phyloP scores from a whole-genome alignment of 495 filamentous ascomycete genomes.

The Xeromyces bisporus region DNA sequence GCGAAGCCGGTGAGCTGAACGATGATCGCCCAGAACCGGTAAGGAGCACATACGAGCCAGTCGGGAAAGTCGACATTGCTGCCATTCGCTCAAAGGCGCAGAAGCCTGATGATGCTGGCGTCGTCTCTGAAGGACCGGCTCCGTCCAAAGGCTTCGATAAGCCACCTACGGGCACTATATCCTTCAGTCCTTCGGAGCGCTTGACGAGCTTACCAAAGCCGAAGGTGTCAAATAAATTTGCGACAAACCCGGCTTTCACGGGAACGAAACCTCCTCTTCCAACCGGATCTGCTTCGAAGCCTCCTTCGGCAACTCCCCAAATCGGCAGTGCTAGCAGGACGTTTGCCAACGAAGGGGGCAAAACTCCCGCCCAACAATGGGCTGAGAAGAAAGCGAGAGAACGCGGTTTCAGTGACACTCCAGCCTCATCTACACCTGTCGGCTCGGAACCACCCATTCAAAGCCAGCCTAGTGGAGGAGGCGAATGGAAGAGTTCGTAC shows the following conservation, averaged over 20 bases:
- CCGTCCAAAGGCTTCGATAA: conserved; percentile 22
- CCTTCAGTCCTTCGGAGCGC: conserved; percentile 55
- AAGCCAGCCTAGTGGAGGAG: conserved; percentile 50
- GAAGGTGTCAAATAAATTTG: conserved; percentile 80
- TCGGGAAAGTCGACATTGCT: conserved; percentile 89
- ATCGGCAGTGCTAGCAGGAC: conserved; percentile 73
- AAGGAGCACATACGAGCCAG: conserved; percentile 82
- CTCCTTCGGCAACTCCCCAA: conserved; percentile 34
- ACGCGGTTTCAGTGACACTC: conserved; percentile 33
- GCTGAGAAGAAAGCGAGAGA: conserved; percentile 87
- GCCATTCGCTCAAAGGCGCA: conserved; percentile 74
- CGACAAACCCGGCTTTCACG: conserved; percentile 46
- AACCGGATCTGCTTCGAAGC: conserved; percentile 35
- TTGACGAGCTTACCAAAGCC: conserved; percentile 83
- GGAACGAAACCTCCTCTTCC: conserved; percentile 84
- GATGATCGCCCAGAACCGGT: conserved; percentile 69
- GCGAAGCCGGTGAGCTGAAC: conserved; percentile 35
- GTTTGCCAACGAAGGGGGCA: conserved; percentile 87
- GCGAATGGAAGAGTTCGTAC: conserved; percentile 81
- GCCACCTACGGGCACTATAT: conserved; percentile 41
- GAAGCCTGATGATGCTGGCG: conserved; percentile 35
- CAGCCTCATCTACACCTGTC: conserved; percentile 13
- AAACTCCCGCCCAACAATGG: conserved; percentile 94
- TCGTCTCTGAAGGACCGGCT: conserved; percentile 15
- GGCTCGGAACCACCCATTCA: conserved; percentile 35